Base-by-base conservation (phyloP, 108 stramenopile genomes). In the Chaetoceros muelleri region DNA sequence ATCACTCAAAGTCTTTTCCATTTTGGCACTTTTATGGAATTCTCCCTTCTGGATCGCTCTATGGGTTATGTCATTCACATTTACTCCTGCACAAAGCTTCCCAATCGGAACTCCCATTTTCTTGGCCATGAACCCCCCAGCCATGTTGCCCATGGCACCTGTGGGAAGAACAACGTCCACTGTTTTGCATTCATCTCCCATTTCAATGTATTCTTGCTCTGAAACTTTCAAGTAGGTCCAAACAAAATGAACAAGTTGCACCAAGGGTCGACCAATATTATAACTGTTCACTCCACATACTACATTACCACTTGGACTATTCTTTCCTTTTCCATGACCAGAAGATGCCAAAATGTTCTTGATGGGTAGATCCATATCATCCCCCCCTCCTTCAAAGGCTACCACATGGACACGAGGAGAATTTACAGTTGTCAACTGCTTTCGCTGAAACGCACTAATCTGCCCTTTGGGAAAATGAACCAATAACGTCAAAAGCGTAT, bases 321-420 rank as follows among this genome's bases (percentile, higher is more conserved):
- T 44, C 8, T 69, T 54, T 5, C 57, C 65, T 28, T 24, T 52
- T 49, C 7, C 7, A 29, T 54, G 8, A 26, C 21, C 53, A 30
- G 53, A 29, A 10, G 20, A 46, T 29, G 69, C 55, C 24, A 79
- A 59, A 20, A 88, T 81, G 17, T 64, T 31, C 57, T 90, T 87
- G 65, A 92, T 90, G 22, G 90, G 90, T 52, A 23, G 48, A 71
- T 95, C 94, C 89, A 95, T 90, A 59, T 95, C 94, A 70, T 95
- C 94, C 2, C 90, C 88, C 45, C 85, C 77, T 40, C 94, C 94
- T 60, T 84, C 77, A 65, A 86, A 92, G 1, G 82, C 70, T 7
- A 72, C 84, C 21, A 95, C 81, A 27, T 61, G 53, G 19, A 90
- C 82, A 44, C 48, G 66, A 1, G 64, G 57, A 13, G 74, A 76